Percentiles rank a stretch among this genome's conserved stretches.
Conservation (phyloP, 1,284 basidiomycete genomes). For the Pascua guehoae region DNA sequence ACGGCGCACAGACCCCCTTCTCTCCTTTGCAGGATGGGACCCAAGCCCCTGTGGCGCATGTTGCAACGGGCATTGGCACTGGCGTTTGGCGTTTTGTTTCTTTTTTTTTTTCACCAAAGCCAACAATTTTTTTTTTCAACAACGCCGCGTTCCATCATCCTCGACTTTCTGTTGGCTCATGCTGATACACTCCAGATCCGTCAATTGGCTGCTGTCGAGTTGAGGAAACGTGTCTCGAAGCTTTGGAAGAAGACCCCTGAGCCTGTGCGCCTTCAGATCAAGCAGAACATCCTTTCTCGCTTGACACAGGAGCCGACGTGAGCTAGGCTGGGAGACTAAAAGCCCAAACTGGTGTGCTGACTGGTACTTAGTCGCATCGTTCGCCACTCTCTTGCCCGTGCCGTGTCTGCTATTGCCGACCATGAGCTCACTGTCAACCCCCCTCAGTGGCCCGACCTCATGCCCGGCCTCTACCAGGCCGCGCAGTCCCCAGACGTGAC, state of each 20-base stretch:
- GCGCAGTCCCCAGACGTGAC: constrained; percentile 65
- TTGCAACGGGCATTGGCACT: no score
- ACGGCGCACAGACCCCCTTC: no score
- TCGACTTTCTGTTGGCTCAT: no score
- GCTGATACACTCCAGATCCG: constrained; percentile 62
- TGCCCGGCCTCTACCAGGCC: constrained; percentile 82
- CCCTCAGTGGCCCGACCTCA: constrained; percentile 75
- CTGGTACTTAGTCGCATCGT: constrained; percentile 65
- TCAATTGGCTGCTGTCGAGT: constrained; percentile 96
- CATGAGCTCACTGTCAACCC: constrained; percentile 74
- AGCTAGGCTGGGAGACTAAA: constrained; percentile 35
- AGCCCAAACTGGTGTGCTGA: not conserved
- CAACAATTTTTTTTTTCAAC: no score
- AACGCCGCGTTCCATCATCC: no score
- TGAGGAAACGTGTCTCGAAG: constrained; percentile 84
- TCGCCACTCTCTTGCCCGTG: constrained; percentile 83
- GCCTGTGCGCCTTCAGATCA: constrained; percentile 76
- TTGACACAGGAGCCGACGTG: constrained; percentile 76
- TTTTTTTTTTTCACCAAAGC: no score
- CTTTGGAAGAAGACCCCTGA: constrained; percentile 76
- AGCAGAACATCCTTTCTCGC: constrained; percentile 74
- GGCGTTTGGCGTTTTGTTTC: no score
- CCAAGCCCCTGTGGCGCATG: no score
- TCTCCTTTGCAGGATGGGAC: no score
- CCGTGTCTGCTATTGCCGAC: constrained; percentile 87